A percentile compares a stretch with the other conserved stretches of the same genome.
Conservation (phyloP, 139 green algal genomes). For the Edaphochlamys debaryana region DNA sequence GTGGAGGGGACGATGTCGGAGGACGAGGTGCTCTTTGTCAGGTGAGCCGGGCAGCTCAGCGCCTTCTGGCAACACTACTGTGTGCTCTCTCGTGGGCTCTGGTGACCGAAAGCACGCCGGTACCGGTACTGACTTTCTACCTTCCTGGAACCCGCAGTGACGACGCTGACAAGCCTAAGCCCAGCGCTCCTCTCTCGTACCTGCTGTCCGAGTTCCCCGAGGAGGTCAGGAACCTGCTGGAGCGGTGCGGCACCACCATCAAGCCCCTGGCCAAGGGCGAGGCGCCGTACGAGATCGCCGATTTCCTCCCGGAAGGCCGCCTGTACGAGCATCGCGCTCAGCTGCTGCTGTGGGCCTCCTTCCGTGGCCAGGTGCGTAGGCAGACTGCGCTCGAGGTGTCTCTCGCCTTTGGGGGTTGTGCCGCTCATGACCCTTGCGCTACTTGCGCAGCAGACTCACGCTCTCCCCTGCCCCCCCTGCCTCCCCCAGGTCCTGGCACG, state of each 20-base stretch:
- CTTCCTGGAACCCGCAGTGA: constrained; percentile 27
- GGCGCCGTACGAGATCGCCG: too few relatives aligned
- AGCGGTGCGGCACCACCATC: not conserved
- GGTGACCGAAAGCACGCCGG: too few relatives aligned
- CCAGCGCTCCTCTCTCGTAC: constrained; percentile 24
- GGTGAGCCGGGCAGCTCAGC: too few relatives aligned
- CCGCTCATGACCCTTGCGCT: too few relatives aligned
- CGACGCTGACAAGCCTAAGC: not conserved
- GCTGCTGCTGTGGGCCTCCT: constrained; percentile 87
- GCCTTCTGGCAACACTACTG: too few relatives aligned
- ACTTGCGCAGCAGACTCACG: too few relatives aligned
- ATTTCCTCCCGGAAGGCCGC: constrained; percentile 60
- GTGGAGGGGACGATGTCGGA: constrained; percentile 6
- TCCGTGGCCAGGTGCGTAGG: constrained; percentile 78
- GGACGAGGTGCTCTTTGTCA: constrained; percentile 33
- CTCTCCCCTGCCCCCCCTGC: too few relatives aligned
- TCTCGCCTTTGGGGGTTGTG: too few relatives aligned
- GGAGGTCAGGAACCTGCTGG: constrained; percentile 18
- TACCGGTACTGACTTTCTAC: too few relatives aligned
- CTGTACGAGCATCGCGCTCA: constrained; percentile 66
- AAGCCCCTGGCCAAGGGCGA: not conserved
- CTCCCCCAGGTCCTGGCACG: constrained; percentile 72
- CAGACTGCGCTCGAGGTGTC: too few relatives aligned
- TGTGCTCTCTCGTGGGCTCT: too few relatives aligned
- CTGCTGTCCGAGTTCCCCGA: constrained; percentile 30